These are phyloP conservation scores for Syzygium malaccense DNA, from an alignment of 441 rosid genomes.

Conservation along the genomic window DNA sequence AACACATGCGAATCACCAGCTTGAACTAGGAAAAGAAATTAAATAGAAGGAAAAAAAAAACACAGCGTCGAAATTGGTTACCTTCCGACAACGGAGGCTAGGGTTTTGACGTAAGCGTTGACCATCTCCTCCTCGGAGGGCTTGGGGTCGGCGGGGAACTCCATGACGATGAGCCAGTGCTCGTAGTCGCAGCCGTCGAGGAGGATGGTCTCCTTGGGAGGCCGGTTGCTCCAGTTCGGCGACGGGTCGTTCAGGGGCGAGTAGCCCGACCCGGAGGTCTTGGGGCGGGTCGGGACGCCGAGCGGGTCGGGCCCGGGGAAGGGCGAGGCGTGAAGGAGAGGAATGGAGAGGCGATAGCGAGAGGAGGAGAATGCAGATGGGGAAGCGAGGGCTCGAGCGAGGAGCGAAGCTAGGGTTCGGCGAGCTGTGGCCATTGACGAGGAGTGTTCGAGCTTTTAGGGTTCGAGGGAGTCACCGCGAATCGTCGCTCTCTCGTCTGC, in stretches of 20 bases:
- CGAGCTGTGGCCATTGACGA: conserved; percentile 54
- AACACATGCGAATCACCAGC: neutral
- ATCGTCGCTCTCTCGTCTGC: neutral
- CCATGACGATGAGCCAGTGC: conserved; percentile 97
- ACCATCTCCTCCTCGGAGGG: conserved; percentile 84
- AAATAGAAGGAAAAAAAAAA: neutral
- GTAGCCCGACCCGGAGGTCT: conserved; percentile 68
- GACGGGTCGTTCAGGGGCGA: conserved; percentile 89
- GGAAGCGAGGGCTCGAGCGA: conserved; percentile 22
- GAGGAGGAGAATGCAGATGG: conserved; percentile 17
- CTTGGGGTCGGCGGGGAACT: conserved; percentile 66
- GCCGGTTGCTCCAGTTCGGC: conserved; percentile 90
- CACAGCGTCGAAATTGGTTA: neutral
- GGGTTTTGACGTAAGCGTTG: conserved; percentile 69
- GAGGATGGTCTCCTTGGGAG: conserved; percentile 84
- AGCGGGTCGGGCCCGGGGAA: conserved; percentile 18
- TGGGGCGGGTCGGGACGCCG: conserved; percentile 38
- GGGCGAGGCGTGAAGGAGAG: conserved; percentile 28
- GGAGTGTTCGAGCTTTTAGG: too few species aligned
- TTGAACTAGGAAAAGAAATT: neutral
- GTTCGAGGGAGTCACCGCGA: neutral
- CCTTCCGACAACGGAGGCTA: conserved; percentile 78
- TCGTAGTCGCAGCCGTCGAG: conserved; percentile 93
- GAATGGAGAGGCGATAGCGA: conserved; percentile 34
- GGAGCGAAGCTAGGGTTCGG: conserved; percentile 37